These are phyloP conservation scores for Chlamydomonas sp. DNA, from an alignment of 139 green algal genomes.

Conservation along the genomic window DNA sequence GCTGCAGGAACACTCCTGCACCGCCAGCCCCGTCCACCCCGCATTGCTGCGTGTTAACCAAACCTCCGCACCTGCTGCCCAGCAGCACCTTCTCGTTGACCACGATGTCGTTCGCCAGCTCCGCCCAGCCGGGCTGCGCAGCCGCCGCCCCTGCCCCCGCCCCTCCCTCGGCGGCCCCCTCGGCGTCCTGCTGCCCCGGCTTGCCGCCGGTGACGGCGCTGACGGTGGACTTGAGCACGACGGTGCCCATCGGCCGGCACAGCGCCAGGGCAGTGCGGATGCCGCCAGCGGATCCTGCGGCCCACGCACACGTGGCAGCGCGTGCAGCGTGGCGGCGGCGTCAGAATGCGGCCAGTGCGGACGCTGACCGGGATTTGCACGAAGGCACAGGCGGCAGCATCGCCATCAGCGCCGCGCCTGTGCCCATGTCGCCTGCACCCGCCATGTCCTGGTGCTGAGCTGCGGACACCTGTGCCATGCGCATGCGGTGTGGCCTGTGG, in stretches of 20 bases:
- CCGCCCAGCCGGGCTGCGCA: constrained; percentile 52
- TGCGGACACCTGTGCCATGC: too few relatives aligned
- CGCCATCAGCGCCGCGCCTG: neutral
- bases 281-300: constrained; percentile 52
- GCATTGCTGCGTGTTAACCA: too few relatives aligned
- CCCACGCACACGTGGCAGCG: too few relatives aligned
- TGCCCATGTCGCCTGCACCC: neutral
- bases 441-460: too few relatives aligned
- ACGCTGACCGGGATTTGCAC: neutral
- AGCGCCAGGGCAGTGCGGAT: constrained; percentile 60
- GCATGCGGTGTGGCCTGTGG: too few relatives aligned
- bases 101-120: constrained; percentile 78
- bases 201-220: constrained; percentile 39
- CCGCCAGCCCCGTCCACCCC: neutral
- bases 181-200: neutral
- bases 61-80: constrained; percentile 33
- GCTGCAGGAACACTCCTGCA: neutral
- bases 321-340: neutral
- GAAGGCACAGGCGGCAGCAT: too few relatives aligned
- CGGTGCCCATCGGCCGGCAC: constrained; percentile 59
- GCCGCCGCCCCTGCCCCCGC: neutral
- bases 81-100: constrained; percentile 77
- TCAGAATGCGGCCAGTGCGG: too few relatives aligned
- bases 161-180: neutral
- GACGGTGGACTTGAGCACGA: constrained; percentile 80